Evolutionary conservation across 306 rosid genomes (phyloP).

Genomic region (Prunus mira): DNA sequence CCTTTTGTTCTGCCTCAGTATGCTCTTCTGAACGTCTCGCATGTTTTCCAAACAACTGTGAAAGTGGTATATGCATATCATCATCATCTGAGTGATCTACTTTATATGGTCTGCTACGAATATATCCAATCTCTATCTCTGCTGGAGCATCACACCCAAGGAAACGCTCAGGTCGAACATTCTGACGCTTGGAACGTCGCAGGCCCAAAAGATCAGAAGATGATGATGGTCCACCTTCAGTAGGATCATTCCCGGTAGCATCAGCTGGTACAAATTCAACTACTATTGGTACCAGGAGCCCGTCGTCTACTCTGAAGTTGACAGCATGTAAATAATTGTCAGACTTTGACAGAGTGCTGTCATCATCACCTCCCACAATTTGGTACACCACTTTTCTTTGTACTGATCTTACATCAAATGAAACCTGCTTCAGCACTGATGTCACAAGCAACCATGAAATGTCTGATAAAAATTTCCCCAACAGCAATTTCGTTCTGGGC

Average conservation of each 20-base stretch:
- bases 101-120: constrained; percentile 53
- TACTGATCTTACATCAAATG: constrained; percentile 61
- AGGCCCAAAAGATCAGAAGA: constrained; percentile 39
- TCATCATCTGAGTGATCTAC: constrained; percentile 39
- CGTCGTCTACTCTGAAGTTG: constrained; percentile 53
- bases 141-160: constrained; percentile 51
- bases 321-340: constrained; percentile 38
- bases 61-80: constrained; percentile 59
- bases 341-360: constrained; percentile 23
- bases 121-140: constrained; percentile 56
- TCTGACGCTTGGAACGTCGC: constrained; percentile 85
- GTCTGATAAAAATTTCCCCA: constrained; percentile 65
- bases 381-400: constrained; percentile 69
- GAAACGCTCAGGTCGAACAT: constrained; percentile 82
- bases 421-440: constrained; percentile 51
- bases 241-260: constrained; percentile 16
- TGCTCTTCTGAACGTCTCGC: constrained; percentile 21
- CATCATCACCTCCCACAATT: constrained; percentile 39
- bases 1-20: constrained; percentile 15
- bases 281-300: constrained; percentile 40
- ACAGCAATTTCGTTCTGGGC: constrained; percentile 59
- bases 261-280: constrained; percentile 38
- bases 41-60: constrained; percentile 37
- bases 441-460: constrained; percentile 75
- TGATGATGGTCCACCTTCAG: constrained; percentile 32